Percentiles rank a stretch among this genome's conserved stretches.
These are phyloP conservation scores for Sporothrix pseudoabietina DNA, from an alignment of 2,329 filamentous ascomycete genomes.

Conservation along the genomic window DNA sequence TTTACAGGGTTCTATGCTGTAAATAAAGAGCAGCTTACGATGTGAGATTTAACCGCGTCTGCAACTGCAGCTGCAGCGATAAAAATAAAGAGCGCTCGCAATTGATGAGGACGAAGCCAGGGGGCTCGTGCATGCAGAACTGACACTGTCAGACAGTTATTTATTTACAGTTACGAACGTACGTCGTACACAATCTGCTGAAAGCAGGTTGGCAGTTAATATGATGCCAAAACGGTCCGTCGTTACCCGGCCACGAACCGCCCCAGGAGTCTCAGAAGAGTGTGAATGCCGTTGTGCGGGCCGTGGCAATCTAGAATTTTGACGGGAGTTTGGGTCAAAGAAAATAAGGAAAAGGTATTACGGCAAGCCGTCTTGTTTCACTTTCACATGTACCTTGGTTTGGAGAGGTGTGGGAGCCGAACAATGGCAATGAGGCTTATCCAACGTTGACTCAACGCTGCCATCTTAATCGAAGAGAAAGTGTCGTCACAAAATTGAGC, in stretches of 20 bases:
- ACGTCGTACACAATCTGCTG: not conserved
- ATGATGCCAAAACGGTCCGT: not conserved
- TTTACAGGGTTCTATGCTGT: conserved; percentile 18
- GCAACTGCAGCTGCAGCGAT: not conserved
- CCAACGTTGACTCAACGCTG: not conserved
- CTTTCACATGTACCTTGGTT: conserved; percentile 26
- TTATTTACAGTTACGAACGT: too few species aligned
- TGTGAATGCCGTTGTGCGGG: not conserved
- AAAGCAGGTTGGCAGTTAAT: not conserved
- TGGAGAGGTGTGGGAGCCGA: not conserved
- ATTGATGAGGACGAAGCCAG: not conserved
- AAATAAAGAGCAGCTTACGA: not conserved
- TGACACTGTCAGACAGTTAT: not conserved
- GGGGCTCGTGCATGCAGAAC: not conserved
- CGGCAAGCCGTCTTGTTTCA: conserved; percentile 18
- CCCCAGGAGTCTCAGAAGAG: conserved; percentile 6
- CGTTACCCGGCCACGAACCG: conserved; percentile 27
- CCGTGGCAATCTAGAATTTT: not conserved
- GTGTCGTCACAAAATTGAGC: not conserved
- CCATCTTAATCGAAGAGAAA: not conserved
- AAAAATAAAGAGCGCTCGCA: not conserved
- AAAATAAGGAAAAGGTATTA: not conserved
- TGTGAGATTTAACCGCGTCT: too few species aligned
- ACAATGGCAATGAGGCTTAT: conserved; percentile 4
- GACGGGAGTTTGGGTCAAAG: not conserved